Evolutionary conservation across 768 basidiomycete species (phyloP), one percentile per base, ranked within the genome.

Genomic region (Auricularia heimuer): DNA sequence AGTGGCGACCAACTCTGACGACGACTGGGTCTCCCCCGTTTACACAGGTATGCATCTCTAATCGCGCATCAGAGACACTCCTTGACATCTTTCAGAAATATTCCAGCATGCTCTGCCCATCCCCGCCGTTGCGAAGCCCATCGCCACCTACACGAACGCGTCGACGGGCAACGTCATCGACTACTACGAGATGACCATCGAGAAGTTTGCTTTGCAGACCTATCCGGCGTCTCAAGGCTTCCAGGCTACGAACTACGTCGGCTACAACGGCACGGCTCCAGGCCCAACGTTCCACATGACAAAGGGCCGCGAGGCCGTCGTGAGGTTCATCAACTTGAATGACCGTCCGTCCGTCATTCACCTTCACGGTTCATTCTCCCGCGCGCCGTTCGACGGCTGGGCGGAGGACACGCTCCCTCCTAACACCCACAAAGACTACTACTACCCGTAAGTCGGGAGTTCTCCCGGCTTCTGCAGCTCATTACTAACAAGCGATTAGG

Each of bases 161-260:
- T 29, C 56, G 24, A 60, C 56, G 14, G 34, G 34, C 56, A 24
- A 29, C 24, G 24, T 35, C 24, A 60, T 60, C 56, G 56, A 60
- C 56, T 60, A 60, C 56, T 60, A 60, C 56, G 56, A 60, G 56
- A 29, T 60, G 34, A 35, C 24, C 16, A 60, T 60, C 56, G 34
- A 60, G 56, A 33, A 29, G 56, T 60, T 60, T 29, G 24, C 21
- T 24, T 14, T 35, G 11, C 56, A 60, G 56, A 60, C 56, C 16
- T 60, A 60, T 35, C 56, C 56, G 56, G 56, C 56, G 29, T 24
- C 21, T 34, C 24, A 60, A 3, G 56, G 56, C 56, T 60, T 60
- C 56, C 24, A 34, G 29, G 24, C 56, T 7, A 60, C 56, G 24
- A 35, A 34, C 56, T 60, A 60, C 34, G 56, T 60, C 14, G 56